Evolutionary conservation across 495 filamentous ascomycete species (phyloP).

Genomic region (Platismatia glauca): DNA sequence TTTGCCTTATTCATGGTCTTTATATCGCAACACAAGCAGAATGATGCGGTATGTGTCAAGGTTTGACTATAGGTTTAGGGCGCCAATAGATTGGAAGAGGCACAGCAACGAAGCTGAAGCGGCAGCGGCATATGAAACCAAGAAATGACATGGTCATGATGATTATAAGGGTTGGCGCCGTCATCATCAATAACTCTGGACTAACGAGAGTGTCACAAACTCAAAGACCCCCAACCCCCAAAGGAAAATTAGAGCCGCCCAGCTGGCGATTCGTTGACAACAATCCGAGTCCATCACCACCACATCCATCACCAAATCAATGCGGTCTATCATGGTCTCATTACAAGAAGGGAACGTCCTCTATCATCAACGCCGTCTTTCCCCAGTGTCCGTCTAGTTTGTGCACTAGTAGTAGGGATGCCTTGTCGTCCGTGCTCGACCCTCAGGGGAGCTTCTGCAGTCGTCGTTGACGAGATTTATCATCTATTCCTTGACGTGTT

Average conservation of each 20-base stretch:
- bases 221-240: conserved; percentile 4
- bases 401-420: not conserved
- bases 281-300: not conserved
- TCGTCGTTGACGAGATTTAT: not conserved
- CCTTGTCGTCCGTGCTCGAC: not conserved
- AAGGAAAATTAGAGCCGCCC: not conserved
- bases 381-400: not conserved
- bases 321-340: conserved; percentile 1
- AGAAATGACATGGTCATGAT: not conserved
- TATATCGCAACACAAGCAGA: not conserved
- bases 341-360: not conserved
- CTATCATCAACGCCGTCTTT: not conserved
- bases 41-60: not conserved
- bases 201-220: not conserved
- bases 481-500: not conserved
- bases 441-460: not conserved
- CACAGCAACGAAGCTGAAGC: not conserved
- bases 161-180: not conserved
- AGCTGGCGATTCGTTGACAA: conserved; percentile 2
- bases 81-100: not conserved
- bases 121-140: not conserved
- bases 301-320: not conserved
- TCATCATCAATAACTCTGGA: conserved; percentile 1
- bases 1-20: not conserved
- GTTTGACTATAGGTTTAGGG: not conserved